Evolutionary conservation across 2,329 filamentous ascomycete genomes (phyloP), one percentile per base, ranked within the genome.

Genomic region (Claviceps arundinis): DNA sequence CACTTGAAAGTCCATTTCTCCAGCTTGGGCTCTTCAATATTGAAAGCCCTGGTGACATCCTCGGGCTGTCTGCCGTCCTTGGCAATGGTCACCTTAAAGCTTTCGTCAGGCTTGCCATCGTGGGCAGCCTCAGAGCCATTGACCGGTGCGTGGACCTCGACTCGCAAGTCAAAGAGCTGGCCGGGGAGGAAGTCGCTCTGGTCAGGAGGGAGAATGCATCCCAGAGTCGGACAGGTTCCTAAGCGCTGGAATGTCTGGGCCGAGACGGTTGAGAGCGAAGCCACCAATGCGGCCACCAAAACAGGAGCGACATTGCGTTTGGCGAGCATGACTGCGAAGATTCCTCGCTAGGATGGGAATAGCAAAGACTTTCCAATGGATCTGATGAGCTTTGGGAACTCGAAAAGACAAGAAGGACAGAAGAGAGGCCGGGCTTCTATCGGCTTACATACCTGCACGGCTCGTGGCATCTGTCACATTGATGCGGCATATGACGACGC

Each of bases 1-100:
- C 85, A 93, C n/a, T 75, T 76, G 64, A 93, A 93, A 58, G 82
- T 78, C 88, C 88, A 94, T 57, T 74, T 82, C 73, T 94, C 88
- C 16, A 93, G 70, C 64, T 80, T 68, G 19, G 87, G 84, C 64
- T 91, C 86, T 2, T 76, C 61, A 38, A 85, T 62, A n/a, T 74
- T 73, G 70, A 93, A 91, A 69, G 80, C 89, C 42, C 80, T 70
- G 16, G 81, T 72, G 42, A 82, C 80, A 52, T 74, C 69, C 62
- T 78, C 69, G 26, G 77, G 64, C 54, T 70, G 63, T 48, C 68
- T 68, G 43, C 77, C 80, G 52, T 80, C 77, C 69, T 86, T 89
- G 54, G 75, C 71, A 58, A 93, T 84, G 52, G 82, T 85, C 61
- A 87, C 83, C 44, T 79, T 84, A 73, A 94, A 93, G 49, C 80